Conservation (phyloP, 1,284 basidiomycete species). For the Porogramme epimiltina region DNA sequence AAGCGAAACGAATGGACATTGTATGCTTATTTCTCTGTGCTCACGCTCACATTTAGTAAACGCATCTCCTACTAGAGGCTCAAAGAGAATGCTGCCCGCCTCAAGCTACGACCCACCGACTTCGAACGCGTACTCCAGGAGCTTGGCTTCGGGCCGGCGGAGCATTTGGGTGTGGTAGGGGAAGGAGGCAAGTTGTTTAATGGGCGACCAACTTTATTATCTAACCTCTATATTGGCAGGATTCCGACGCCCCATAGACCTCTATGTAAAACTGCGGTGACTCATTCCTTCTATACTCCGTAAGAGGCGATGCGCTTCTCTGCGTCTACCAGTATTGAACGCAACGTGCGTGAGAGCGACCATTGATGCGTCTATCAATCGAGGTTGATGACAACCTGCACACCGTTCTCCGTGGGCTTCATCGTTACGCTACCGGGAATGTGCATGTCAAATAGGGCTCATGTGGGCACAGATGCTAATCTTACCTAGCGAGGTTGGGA, state of each 20-base stretch:
- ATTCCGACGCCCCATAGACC: conserved; percentile 49
- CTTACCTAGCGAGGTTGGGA: conserved; percentile 59
- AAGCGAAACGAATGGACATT: conserved; percentile 67
- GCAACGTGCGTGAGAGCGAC: no score
- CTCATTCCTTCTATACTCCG: not conserved
- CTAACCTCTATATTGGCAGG: conserved; percentile 33
- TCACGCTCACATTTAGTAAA: not conserved
- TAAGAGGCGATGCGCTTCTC: no score
- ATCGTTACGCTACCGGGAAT: conserved; percentile 42
- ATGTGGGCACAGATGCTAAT: not conserved
- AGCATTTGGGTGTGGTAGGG: conserved; percentile 56
- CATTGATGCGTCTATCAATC: no score
- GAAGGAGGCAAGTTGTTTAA: conserved; percentile 49
- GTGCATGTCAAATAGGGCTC: not conserved
- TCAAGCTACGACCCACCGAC: conserved; percentile 61
- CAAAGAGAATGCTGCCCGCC: conserved; percentile 54
- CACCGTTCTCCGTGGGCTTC: conserved; percentile 41
- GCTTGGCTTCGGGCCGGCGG: conserved; percentile 60
- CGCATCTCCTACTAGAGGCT: conserved; percentile 41
- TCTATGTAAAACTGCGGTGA: conserved; percentile 38
- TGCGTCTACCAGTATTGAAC: no score
- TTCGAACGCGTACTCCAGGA: conserved; percentile 56
- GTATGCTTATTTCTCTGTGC: conserved; percentile 35
- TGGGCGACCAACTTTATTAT: not conserved
- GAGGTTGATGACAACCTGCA: conserved; percentile 45